Conservation (phyloP, 306 rosid genomes). For the Quercus glauca region DNA sequence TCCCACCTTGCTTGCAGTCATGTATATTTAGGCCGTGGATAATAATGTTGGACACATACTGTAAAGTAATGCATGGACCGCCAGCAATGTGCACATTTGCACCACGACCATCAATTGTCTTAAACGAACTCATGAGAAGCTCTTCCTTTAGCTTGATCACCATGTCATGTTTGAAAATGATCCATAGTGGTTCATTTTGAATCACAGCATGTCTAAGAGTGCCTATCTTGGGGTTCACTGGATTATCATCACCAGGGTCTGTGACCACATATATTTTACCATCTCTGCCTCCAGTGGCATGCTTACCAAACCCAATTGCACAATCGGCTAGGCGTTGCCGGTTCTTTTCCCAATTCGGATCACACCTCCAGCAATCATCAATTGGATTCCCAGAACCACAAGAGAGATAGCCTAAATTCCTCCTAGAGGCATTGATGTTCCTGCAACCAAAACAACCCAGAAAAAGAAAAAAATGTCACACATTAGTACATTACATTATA, state of each 20-base stretch:
- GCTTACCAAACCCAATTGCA: slow-evolving; percentile 78
- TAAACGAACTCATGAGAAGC: slow-evolving; percentile 77
- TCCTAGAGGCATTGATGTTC: slow-evolving; percentile 66
- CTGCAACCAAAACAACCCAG: slow-evolving; percentile 25
- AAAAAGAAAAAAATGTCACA: neutral
- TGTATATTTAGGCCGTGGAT: slow-evolving; percentile 81
- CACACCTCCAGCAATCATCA: slow-evolving; percentile 97
- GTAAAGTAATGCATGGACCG: slow-evolving; percentile 92
- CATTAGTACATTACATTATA: neutral
- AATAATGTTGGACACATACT: slow-evolving; percentile 68
- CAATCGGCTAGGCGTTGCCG: slow-evolving; percentile 71
- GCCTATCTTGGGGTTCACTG: slow-evolving; percentile 78
- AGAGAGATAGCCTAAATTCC: slow-evolving; percentile 66
- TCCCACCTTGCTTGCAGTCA: slow-evolving; percentile 82
- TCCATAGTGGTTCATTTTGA: slow-evolving; percentile 82
- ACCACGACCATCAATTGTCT: slow-evolving; percentile 91
- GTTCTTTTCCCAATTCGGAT: slow-evolving; percentile 71
- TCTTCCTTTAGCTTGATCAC: slow-evolving; percentile 66
- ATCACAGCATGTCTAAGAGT: slow-evolving; percentile 73
- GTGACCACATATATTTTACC: slow-evolving; percentile 78
- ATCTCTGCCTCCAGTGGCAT: slow-evolving; percentile 79
- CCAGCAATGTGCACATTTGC: slow-evolving; percentile 78
- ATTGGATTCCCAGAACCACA: slow-evolving; percentile 79
- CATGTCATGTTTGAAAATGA: slow-evolving; percentile 74
- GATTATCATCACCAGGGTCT: slow-evolving; percentile 54